Percentiles rank a stretch among this genome's conserved stretches.
phyloP scores from a whole-genome alignment of 495 filamentous ascomycete genomes.

The Neurospora tetrasperma region DNA sequence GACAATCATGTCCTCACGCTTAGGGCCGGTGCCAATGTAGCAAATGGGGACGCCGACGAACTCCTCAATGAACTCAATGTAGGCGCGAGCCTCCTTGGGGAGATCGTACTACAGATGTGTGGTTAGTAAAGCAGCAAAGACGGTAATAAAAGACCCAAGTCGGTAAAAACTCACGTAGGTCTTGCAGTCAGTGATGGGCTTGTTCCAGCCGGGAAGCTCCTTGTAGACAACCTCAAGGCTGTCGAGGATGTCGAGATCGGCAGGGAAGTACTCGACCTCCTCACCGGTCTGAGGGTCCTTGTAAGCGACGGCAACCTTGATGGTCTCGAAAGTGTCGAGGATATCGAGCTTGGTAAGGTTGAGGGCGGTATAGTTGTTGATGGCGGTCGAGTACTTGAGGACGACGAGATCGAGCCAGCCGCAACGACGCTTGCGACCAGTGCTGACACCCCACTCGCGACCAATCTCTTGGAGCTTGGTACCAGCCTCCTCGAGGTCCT shows the following conservation, averaged over 20 bases:
- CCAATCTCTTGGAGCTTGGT: constrained; percentile 37
- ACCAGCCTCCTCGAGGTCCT: constrained; percentile 51
- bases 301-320: constrained; percentile 73
- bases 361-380: constrained; percentile 66
- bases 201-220: constrained; percentile 70
- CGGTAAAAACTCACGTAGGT: constrained; percentile 11
- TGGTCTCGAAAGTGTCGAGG: constrained; percentile 69
- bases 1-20: constrained; percentile 44
- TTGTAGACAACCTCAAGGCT: constrained; percentile 54
- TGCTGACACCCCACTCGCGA: constrained; percentile 61
- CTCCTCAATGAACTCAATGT: constrained; percentile 63
- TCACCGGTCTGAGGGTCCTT: constrained; percentile 34
- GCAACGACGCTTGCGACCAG: constrained; percentile 72
- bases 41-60: constrained; percentile 60
- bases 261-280: constrained; percentile 29
- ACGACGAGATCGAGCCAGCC: constrained; percentile 89
- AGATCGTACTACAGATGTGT: constrained; percentile 46
- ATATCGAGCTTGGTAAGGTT: constrained; percentile 85
- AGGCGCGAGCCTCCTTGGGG: constrained; percentile 63
- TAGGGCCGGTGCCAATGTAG: constrained; percentile 73
- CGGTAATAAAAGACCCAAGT: background rate
- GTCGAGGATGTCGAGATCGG: constrained; percentile 24
- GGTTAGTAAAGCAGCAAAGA: constrained; percentile 4
- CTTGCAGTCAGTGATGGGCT: constrained; percentile 42
- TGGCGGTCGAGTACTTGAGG: constrained; percentile 58